phyloP scores from a whole-genome alignment of 75 land plant genomes.

The Cunninghamia lanceolata region DNA sequence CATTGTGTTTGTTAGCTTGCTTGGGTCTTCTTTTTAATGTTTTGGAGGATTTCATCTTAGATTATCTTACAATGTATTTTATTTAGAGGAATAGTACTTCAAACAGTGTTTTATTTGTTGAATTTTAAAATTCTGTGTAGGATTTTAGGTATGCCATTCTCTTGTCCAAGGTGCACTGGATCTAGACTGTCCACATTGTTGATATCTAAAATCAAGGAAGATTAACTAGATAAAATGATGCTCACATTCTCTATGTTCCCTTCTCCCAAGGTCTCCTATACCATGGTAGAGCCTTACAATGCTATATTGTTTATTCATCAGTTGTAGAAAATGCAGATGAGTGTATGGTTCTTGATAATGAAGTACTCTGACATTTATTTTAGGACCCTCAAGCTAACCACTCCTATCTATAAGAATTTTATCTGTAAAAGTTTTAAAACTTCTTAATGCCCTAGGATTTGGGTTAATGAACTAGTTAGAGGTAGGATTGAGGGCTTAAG shows the following conservation, averaged over 20 bases:
- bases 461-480: too few relatives aligned
- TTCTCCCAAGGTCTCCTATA: conserved; percentile 37
- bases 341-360: conserved; percentile 44
- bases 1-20: too few relatives aligned
- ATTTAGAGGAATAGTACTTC: too few relatives aligned
- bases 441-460: not conserved
- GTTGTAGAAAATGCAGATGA: conserved; percentile 65
- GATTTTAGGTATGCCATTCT: conserved; percentile 45
- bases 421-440: not conserved
- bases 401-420: conserved; percentile 54
- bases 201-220: conserved; percentile 42
- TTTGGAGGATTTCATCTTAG: too few relatives aligned
- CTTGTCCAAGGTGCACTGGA: conserved; percentile 38
- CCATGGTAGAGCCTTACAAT: conserved; percentile 49
- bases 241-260: conserved; percentile 52
- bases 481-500: too few relatives aligned
- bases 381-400: conserved; percentile 57
- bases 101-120: not conserved
- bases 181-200: conserved; percentile 31
- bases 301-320: conserved; percentile 64
- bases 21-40: too few relatives aligned
- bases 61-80: too few relatives aligned
- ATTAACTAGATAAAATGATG: conserved; percentile 52
- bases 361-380: conserved; percentile 55
- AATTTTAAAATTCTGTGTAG: conserved; percentile 6